These are phyloP conservation scores for Euphorbia lathyris DNA, from an alignment of 345 rosid species.

Conservation along the genomic window DNA sequence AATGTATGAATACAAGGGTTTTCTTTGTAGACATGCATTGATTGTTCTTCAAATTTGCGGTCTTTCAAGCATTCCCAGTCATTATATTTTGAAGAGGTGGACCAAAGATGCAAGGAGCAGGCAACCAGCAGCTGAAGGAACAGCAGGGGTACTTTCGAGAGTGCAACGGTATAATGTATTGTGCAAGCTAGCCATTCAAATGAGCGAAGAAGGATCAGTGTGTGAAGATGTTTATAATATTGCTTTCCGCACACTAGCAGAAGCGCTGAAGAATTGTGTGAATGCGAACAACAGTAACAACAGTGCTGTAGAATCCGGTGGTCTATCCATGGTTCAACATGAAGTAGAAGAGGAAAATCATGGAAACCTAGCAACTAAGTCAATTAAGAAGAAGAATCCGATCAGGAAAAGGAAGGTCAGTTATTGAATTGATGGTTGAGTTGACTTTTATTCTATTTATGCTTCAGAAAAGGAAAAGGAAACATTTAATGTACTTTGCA, in stretches of 20 bases:
- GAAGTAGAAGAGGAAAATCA: slow-evolving; percentile 40
- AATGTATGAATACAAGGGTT: slow-evolving; percentile 25
- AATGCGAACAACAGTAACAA: slow-evolving; percentile 39
- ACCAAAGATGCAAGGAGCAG: slow-evolving; percentile 25
- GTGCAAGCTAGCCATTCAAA: slow-evolving; percentile 43
- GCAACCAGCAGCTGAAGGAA: slow-evolving; percentile 11
- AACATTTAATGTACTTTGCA: neutral
- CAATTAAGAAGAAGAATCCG: slow-evolving; percentile 49
- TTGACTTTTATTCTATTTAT: neutral
- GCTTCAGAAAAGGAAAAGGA: neutral
- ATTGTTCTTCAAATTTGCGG: slow-evolving; percentile 30
- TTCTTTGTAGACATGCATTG: slow-evolving; percentile 33
- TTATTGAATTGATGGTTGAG: slow-evolving; percentile 4
- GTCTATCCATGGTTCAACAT: slow-evolving; percentile 29
- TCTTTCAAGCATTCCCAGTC: slow-evolving; percentile 22
- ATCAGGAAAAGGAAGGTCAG: slow-evolving; percentile 55
- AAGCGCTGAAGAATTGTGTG: slow-evolving; percentile 49
- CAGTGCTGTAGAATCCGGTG: slow-evolving; percentile 31
- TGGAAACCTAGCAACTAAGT: slow-evolving; percentile 33
- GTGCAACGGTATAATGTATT: slow-evolving; percentile 48
- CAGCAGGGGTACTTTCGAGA: slow-evolving; percentile 21
- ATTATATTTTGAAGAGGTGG: slow-evolving; percentile 27
- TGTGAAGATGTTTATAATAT: slow-evolving; percentile 38
- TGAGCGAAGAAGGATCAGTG: slow-evolving; percentile 52
- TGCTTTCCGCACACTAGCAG: slow-evolving; percentile 43